A percentile compares a stretch with the other conserved stretches of the same genome.
Conservation (phyloP, 805 yeast species). For the Suhomyces faveliae region DNA sequence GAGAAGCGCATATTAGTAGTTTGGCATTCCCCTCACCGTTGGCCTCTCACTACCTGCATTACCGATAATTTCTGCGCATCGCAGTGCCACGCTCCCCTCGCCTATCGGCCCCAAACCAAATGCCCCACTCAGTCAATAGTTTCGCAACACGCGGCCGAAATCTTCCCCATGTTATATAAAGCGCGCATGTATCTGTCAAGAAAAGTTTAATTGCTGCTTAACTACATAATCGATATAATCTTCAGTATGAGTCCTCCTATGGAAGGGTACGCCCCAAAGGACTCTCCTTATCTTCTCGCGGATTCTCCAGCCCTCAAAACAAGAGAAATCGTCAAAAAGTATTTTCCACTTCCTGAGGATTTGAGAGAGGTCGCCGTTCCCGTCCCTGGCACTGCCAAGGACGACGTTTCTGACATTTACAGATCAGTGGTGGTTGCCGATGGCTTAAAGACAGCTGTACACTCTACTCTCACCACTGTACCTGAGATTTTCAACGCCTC, state of each 20-base stretch:
- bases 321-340: constrained; percentile 11
- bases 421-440: constrained; percentile 25
- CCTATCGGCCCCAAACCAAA: neutral
- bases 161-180: neutral
- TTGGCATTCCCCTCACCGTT: too few relatives aligned
- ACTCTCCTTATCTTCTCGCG: constrained; percentile 17
- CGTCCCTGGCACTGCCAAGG: constrained; percentile 17
- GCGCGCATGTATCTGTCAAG: neutral
- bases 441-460: constrained; percentile 21
- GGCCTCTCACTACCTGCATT: too few relatives aligned
- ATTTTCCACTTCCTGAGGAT: constrained; percentile 17
- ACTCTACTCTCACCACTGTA: constrained; percentile 19
- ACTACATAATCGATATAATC: neutral
- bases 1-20: too few relatives aligned
- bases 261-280: constrained; percentile 13
- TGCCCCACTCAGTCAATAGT: neutral
- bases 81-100: too few relatives aligned
- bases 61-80: too few relatives aligned
- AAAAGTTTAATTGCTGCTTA: neutral
- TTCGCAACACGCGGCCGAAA: neutral
- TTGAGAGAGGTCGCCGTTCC: constrained; percentile 10
- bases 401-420: constrained; percentile 31
- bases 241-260: neutral
- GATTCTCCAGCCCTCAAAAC: constrained; percentile 9
- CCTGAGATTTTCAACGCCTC: constrained; percentile 17